Evolutionary conservation across 2,329 filamentous ascomycete species (phyloP), one percentile per base, ranked within the genome.

Genomic region (Pestalotiopsis sp.): DNA sequence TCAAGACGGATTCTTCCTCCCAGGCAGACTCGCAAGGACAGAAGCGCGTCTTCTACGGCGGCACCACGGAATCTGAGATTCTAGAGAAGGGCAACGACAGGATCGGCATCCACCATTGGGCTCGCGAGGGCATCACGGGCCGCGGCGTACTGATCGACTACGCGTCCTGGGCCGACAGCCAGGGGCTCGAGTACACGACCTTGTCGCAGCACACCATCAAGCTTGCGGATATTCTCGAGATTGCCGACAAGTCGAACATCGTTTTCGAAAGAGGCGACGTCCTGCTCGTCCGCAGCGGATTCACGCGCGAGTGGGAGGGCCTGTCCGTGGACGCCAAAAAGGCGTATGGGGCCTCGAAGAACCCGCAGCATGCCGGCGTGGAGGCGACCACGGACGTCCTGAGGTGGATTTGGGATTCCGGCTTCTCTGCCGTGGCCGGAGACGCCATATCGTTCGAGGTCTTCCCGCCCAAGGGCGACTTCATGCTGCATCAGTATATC

Each of bases 131-230:
- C 38, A 85, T 86, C 64, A 76, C 75, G n/a, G 85, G 84, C 4
- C 83, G 86, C 9, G 86, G 85, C 2, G 83, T 87, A 5, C 77
- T 87, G 7, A 78, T 87, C 1, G 86, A 87, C 76, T 88, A 85
- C 65, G 80, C 76, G 4, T 78, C 79, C 4, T 87, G 82, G 78
- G 83, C 84, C 1, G 76, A 79, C 74, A 68, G 77, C 69, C 76
- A 80, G 49, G 78, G 78, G 7, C 80, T 86, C 52, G 67, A 73
- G 2, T 82, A 84, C 68, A 78, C 76, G 56, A 73, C 81, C 27
- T 79, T 87, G 72, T 79, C 83, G 39, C 73, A 78, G 20, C 78
- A 84, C 73, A 73, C 77, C 36, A 77, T 85, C 57, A 75, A 76
- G 52, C 72, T 75, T 3, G 14, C 11, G 27, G 75, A 63, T 1